Percentiles rank a stretch among this genome's conserved stretches.
Conservation (phyloP, 768 basidiomycete genomes). For the Cystobasidium tubakii region DNA sequence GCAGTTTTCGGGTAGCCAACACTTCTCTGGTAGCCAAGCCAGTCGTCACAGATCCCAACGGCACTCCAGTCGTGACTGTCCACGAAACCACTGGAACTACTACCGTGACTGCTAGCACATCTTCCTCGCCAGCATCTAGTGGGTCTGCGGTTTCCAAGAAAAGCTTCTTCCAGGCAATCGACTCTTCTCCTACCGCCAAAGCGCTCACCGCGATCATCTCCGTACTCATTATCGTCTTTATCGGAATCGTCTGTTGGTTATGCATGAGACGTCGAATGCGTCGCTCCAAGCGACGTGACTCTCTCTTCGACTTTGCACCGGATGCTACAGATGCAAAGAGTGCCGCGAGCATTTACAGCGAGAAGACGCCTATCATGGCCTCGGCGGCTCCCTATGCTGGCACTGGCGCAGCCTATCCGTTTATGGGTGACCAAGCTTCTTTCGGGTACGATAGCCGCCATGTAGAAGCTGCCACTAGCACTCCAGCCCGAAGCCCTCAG, state of each 20-base stretch:
- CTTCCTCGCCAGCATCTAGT: neutral
- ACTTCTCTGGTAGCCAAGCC: slow-evolving; percentile 7
- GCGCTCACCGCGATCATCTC: slow-evolving; percentile 23
- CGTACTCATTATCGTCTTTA: neutral
- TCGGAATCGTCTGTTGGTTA: neutral
- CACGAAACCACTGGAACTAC: neutral
- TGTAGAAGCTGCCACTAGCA: slow-evolving; percentile 4
- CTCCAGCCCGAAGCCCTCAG: neutral
- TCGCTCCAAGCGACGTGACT: neutral
- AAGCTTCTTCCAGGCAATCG: slow-evolving; percentile 1
- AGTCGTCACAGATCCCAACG: neutral
- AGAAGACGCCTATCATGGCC: neutral
- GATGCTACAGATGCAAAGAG: neutral
- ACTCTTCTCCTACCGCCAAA: neutral
- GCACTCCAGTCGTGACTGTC: neutral
- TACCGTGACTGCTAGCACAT: neutral
- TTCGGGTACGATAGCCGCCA: neutral
- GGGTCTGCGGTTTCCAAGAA: neutral
- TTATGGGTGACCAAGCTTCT: neutral
- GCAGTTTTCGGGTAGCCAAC: neutral
- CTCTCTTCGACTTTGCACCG: neutral
- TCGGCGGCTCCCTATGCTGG: neutral
- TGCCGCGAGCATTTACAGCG: neutral
- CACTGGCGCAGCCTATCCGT: neutral
- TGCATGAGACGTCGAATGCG: neutral